Base-by-base conservation (phyloP, 345 rosid genomes). In the Moricandia arvensis region DNA sequence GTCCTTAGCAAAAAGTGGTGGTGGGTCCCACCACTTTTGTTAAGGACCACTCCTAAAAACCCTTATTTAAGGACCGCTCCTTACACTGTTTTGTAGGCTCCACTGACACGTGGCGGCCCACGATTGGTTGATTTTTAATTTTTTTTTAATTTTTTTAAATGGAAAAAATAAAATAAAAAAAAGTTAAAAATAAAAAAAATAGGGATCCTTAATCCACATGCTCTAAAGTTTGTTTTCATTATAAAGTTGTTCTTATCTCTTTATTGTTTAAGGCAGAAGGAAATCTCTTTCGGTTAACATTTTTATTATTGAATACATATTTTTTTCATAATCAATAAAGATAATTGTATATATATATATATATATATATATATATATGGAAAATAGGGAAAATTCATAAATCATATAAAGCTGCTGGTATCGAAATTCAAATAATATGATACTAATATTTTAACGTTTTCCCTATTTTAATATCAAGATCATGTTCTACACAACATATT, bases 211-310 rank as follows among this genome's bases (percentile, higher is more conserved):
- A n/a, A n/a, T n/a, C n/a, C n/a, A n/a, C n/a, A n/a, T n/a, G n/a
- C n/a, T 60, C 18, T 60, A 21, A 47, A 10, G 31, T 1, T 38
- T 34, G 10, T 51, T 16, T 35, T 68, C 5, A 35, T 26, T 13
- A 47, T 7, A 49, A 49, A 75, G 62, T 51, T 69, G 58, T 68
- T 69, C 58, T 68, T 69, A 68, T 75, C 74, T 63, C 58, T 63
- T 43, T 24, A 49, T 68, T 59, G 61, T 34, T 69, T 13, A 62
- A 47, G 59, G 29, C 54, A 57, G n/a, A 63, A 54, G 13, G 29
- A 76, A 76, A 37, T 29, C 15, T 54, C 49, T 53, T 63, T 7
- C 63, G 47, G 43, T 43, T 63, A 13, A 38, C 35, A 16, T 71
- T 64, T 64, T 67, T 65, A 57, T 71, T 63, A 64, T 33, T 71